Evolutionary conservation across 768 basidiomycete species (phyloP), one percentile per base, ranked within the genome.

Genomic region (Pulveroboletus sp.): DNA sequence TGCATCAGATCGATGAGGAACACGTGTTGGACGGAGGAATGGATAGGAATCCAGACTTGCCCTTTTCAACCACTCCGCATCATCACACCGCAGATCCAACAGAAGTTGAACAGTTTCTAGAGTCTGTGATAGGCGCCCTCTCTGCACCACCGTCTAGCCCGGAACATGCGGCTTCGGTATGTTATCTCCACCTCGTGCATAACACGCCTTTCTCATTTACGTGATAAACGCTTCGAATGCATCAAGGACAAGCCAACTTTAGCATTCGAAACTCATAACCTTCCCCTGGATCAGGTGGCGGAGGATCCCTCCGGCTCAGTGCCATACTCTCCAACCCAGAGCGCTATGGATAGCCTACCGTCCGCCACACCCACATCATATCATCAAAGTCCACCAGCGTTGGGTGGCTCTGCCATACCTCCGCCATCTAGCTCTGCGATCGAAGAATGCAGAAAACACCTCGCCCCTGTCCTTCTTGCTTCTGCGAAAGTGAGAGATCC

Each of bases 361-460:
- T 43, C 58, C 19, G 26, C 47, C 34, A 24, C 11, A 41, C 31
- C 27, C 37, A 32, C 31, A 52, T 44, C 43, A n/a, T n/a, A 13
- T 41, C 45, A 32, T 44, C 47, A 23, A 43, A 43, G 11, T 44
- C 31, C 51, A n/a, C 20, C n/a, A n/a, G n/a, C 16, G n/a, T 20
- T 31, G 46, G 57, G 16, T 51, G 59, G 49, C 30, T 29, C 37
- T 23, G 24, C 39, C 5, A 47, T 57, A 45, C 7, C 27, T 2
- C 36, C 39, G 4, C 45, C 51, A 13, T 51, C 60, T 23, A 6
- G 57, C 17, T 45, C 53, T 34, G 30, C 54, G 1, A 27, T 67
- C 12, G 64, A 68, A 44, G 61, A 53, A 24, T 68, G 67, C 56
- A 61, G 53, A 43, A 46, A 56, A 22, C 54, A 17, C 10, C 62